Conservation (phyloP, 163 green algal genomes). For the Volvox carteri region DNA sequence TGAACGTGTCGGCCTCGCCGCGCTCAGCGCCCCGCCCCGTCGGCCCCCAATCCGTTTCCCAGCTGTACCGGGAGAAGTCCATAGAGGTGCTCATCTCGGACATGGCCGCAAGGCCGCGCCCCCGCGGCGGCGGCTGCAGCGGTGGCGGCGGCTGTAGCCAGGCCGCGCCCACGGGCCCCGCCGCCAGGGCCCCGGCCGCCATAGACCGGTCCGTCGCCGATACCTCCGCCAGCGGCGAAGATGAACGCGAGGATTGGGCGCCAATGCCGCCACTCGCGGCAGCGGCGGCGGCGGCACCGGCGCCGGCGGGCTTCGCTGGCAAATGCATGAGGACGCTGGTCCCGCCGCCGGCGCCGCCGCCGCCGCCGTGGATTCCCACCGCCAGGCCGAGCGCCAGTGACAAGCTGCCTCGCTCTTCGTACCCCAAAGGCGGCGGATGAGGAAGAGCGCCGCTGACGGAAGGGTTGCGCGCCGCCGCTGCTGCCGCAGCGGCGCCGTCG, state of each 20-base stretch:
- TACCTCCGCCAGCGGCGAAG: background rate
- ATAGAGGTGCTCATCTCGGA: background rate
- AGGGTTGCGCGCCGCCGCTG: background rate
- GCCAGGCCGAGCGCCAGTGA: slow-evolving; percentile 4
- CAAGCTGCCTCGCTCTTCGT: background rate
- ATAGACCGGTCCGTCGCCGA: background rate
- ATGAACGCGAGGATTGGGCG: background rate
- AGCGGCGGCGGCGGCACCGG: no score
- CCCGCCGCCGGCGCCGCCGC: background rate
- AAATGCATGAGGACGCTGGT: background rate
- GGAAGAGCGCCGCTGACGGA: background rate
- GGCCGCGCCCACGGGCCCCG: background rate
- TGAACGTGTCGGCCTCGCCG: background rate
- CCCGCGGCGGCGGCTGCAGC: background rate
- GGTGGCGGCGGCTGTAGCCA: slow-evolving; percentile 8
- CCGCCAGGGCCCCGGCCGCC: background rate
- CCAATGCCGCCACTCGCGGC: background rate
- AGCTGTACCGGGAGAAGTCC: slow-evolving; percentile 36
- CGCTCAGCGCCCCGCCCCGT: background rate
- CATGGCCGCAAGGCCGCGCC: background rate
- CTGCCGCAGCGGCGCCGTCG: background rate
- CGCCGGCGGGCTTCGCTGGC: no score
- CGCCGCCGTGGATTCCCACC: background rate
- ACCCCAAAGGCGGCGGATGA: no score
- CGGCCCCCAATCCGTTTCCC: slow-evolving; percentile 30